Percentiles rank a stretch among this genome's conserved stretches.
Evolutionary conservation across 805 yeast genomes (phyloP).

Genomic region (Tetrapisispora pingtungensis): DNA sequence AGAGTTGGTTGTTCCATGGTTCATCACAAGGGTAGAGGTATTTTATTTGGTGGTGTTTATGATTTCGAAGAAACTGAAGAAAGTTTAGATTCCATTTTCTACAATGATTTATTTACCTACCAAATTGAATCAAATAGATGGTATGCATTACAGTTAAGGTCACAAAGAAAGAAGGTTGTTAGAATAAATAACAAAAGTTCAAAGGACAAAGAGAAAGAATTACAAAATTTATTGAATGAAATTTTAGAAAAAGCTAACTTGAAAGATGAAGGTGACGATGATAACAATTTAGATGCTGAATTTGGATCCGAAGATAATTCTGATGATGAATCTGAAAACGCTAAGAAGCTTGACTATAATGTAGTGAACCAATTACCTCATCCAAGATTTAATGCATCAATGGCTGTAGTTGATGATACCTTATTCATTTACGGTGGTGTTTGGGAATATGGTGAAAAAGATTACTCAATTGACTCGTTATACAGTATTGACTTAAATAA

Average conservation of each 20-base stretch:
- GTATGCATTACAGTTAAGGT: conserved; percentile 44
- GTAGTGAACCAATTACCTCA: conserved; percentile 65
- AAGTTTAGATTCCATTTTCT: conserved; percentile 73
- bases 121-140: conserved; percentile 83
- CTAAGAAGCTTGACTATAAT: conserved; percentile 41
- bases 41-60: conserved; percentile 90
- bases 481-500: conserved; percentile 79
- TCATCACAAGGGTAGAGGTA: conserved; percentile 74
- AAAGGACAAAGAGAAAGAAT: conserved; percentile 58
- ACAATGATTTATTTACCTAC: conserved; percentile 69
- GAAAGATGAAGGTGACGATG: conserved; percentile 43
- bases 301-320: conserved; percentile 31
- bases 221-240: conserved; percentile 70
- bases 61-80: conserved; percentile 96
- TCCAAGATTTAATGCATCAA: conserved; percentile 75
- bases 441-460: conserved; percentile 83
- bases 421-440: conserved; percentile 83
- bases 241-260: conserved; percentile 66
- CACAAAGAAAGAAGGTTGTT: conserved; percentile 33
- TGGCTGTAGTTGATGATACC: conserved; percentile 76
- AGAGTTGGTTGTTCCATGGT: conserved; percentile 93
- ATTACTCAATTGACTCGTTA: conserved; percentile 72
- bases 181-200: conserved; percentile 35
- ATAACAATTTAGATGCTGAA: conserved; percentile 21
- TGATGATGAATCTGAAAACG: conserved; percentile 21